Evolutionary conservation across 257 asterid species (phyloP), one percentile per base, ranked within the genome.

Genomic region (Solanum dulcamara): DNA sequence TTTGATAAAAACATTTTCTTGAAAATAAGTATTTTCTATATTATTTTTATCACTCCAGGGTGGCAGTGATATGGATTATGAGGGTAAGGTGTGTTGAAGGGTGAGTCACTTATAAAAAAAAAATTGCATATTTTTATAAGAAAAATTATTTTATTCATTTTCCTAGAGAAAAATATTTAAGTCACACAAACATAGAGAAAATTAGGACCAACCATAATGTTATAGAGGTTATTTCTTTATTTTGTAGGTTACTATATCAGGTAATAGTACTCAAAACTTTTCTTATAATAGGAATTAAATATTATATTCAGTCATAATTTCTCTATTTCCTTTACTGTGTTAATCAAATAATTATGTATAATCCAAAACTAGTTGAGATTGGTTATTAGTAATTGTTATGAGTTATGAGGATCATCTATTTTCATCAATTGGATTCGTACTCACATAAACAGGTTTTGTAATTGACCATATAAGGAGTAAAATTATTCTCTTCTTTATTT

Each of bases 101-200:
- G 15, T n/a, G 28, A n/a, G 3, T 57, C 32, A 57, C 3, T n/a
- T 10, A n/a, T 1, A 57, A 57, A 57, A 59, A 0, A 22, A 22
- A 3, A 20, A 20, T 55, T 55, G 3, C 13, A 20, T 53, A 53
- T 10, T 53, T 20, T 0, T 0, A 1, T 8, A 20, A 1, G 28
- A 51, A 17, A 18, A 6, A 51, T 51, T 51, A 51, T 18, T 51
- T 51, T 51, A 51, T 51, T 51, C 59, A 51, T 51, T 0, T 51
- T 17, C 6, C 2, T 33, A 3, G 59, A 51, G 6, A 15, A 15
- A 17, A 1, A 15, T 51, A 14, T 50, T 22, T 51, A 17, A 51
- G 24, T 24, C 10, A 53, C 6, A 1, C 24, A 53, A 53, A 53
- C 18, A 53, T 9, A n/a, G 10, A 51, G 10, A 53, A 53, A 17